Conservation (phyloP, 805 yeast genomes). For the Myxozyma lipomycoides region DNA sequence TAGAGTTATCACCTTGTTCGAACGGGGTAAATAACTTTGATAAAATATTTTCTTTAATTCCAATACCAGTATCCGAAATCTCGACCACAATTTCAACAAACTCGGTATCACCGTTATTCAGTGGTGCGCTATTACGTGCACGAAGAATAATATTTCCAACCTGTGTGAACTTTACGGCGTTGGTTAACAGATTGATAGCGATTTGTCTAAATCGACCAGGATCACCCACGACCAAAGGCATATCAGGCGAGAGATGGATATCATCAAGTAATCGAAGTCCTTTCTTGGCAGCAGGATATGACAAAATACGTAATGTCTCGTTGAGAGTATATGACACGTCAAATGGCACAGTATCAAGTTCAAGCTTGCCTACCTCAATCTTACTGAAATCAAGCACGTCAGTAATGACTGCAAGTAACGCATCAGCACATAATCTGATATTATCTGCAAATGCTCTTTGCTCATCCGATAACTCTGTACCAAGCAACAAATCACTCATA, state of each 20-base stretch:
- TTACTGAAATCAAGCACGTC: constrained; percentile 54
- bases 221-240: constrained; percentile 44
- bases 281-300: constrained; percentile 46
- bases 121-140: constrained; percentile 37
- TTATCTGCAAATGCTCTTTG: constrained; percentile 53
- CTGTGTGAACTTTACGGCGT: constrained; percentile 51
- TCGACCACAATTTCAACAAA: constrained; percentile 30
- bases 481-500: constrained; percentile 48
- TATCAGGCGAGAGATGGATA: constrained; percentile 41
- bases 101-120: constrained; percentile 35
- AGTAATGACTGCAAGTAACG: constrained; percentile 50
- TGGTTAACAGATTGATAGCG: constrained; percentile 50
- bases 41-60: constrained; percentile 46
- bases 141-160: constrained; percentile 44
- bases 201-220: constrained; percentile 50
- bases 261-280: constrained; percentile 46
- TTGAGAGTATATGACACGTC: constrained; percentile 46
- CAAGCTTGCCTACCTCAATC: constrained; percentile 53
- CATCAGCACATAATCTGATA: constrained; percentile 49
- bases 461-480: constrained; percentile 44
- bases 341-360: constrained; percentile 45
- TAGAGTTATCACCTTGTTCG: constrained; percentile 55
- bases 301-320: constrained; percentile 46
- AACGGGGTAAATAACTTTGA: constrained; percentile 50
- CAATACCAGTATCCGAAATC: constrained; percentile 52